Percentiles rank a stretch among this genome's conserved stretches.
These are phyloP conservation scores for Lavandula angustifolia DNA, from an alignment of 257 asterid species.

Conservation along the genomic window DNA sequence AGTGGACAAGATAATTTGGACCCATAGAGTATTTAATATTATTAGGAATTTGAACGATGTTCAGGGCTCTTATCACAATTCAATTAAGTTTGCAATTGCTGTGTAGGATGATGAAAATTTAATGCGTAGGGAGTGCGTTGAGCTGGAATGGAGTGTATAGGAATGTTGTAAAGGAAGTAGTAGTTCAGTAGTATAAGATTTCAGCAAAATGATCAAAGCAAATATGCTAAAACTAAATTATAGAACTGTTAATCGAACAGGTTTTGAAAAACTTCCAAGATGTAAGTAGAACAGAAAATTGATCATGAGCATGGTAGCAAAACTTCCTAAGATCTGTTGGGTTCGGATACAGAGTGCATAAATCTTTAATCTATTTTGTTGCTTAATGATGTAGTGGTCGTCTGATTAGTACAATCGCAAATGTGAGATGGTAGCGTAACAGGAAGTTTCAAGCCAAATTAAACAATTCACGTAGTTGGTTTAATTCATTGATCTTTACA, in stretches of 20 bases:
- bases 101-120: background rate
- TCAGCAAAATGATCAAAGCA: too few relatives aligned
- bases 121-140: background rate
- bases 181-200: slow-evolving; percentile 7
- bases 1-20: too few relatives aligned
- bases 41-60: background rate
- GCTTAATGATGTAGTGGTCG: background rate
- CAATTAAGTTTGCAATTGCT: background rate
- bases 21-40: too few relatives aligned
- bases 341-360: background rate
- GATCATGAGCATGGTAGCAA: background rate
- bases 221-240: too few relatives aligned
- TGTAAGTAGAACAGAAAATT: too few relatives aligned
- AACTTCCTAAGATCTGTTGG: background rate
- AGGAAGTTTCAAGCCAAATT: background rate
- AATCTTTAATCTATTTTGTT: background rate
- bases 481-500: background rate
- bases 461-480: background rate
- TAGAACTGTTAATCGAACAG: too few relatives aligned
- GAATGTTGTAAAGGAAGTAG: background rate
- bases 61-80: background rate
- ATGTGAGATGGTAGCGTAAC: background rate
- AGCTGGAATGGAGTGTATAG: background rate
- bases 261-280: too few relatives aligned
- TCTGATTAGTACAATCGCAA: background rate